Conservation (phyloP, 371 early-diverging fungal genomes). For the Mortierella sp. region DNA sequence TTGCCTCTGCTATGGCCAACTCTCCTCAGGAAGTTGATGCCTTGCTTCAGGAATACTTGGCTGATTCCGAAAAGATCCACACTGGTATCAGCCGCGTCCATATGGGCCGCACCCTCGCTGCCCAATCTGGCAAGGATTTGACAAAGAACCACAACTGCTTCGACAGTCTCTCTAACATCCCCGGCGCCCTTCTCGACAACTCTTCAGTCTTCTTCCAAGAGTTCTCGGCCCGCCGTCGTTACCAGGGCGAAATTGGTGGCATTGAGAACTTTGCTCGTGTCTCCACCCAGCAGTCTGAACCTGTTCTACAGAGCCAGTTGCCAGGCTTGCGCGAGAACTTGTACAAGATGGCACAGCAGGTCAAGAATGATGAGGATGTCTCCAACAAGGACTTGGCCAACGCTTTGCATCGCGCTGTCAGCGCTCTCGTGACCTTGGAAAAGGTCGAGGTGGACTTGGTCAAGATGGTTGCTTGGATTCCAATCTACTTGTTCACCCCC, state of each 20-base stretch:
- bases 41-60: constrained; percentile 75
- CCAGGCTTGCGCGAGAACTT: constrained; percentile 59
- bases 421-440: constrained; percentile 37
- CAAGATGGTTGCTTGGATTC: constrained; percentile 86
- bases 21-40: constrained; percentile 74
- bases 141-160: constrained; percentile 62
- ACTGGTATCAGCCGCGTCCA: constrained; percentile 69
- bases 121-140: constrained; percentile 74
- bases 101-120: constrained; percentile 81
- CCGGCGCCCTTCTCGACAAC: constrained; percentile 61
- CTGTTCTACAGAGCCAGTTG: constrained; percentile 55
- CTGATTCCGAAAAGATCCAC: constrained; percentile 66
- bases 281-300: constrained; percentile 23
- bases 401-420: constrained; percentile 66
- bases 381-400: constrained; percentile 64
- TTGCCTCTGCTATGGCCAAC: constrained; percentile 63
- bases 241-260: constrained; percentile 72
- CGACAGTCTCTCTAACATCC: constrained; percentile 59
- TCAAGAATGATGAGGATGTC: constrained; percentile 60
- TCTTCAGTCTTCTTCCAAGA: constrained; percentile 72
- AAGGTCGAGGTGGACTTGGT: constrained; percentile 79
- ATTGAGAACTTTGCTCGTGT: constrained; percentile 55
- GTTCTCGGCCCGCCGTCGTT: constrained; percentile 69
- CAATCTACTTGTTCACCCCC: constrained; percentile 84
- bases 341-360: constrained; percentile 56